Evolutionary conservation across 1,139 yeast genomes (phyloP).

Genomic region (Debaryomyces udenii): DNA sequence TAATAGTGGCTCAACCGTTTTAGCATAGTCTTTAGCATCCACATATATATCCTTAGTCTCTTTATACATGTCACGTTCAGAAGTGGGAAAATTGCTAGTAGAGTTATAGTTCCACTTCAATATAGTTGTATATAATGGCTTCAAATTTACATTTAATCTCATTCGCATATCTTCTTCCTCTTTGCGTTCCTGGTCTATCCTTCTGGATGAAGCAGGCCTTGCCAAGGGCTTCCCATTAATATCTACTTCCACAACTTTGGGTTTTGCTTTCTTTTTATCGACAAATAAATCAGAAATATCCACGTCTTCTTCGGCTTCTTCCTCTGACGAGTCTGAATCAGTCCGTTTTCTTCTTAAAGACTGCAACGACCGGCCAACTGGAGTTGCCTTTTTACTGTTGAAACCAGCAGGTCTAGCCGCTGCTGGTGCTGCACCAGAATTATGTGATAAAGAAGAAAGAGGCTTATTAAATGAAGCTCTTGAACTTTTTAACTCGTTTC

Average conservation of each 20-base stretch:
- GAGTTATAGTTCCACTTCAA: conserved; percentile 78
- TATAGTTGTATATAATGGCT: conserved; percentile 70
- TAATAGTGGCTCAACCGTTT: conserved; percentile 75
- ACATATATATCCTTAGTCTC: conserved; percentile 50
- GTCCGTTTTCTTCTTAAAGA: conserved; percentile 31
- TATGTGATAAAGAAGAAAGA: conserved; percentile 16
- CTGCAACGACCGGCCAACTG: conserved; percentile 44
- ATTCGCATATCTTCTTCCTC: conserved; percentile 81
- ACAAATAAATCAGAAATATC: conserved; percentile 48
- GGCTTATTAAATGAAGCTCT: conserved; percentile 23
- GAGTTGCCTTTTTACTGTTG: conserved; percentile 43
- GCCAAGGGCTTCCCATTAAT: conserved; percentile 38
- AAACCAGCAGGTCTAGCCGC: conserved; percentile 88
- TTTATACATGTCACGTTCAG: conserved; percentile 42
- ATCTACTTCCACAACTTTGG: conserved; percentile 44
- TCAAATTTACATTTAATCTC: conserved; percentile 76
- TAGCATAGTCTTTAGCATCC: conserved; percentile 64
- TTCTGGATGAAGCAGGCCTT: conserved; percentile 19
- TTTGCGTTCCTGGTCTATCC: conserved; percentile 47
- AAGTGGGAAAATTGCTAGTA: conserved; percentile 58
- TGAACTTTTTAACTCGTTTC: conserved; percentile 37
- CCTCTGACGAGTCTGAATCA: conserved; percentile 40
- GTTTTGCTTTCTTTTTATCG: conserved; percentile 34
- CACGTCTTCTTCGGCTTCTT: conserved; percentile 36
- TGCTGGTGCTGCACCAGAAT: conserved; percentile 50